Base-by-base conservation (phyloP, 176 grass and related monocot species). In the Musa itinerans region DNA sequence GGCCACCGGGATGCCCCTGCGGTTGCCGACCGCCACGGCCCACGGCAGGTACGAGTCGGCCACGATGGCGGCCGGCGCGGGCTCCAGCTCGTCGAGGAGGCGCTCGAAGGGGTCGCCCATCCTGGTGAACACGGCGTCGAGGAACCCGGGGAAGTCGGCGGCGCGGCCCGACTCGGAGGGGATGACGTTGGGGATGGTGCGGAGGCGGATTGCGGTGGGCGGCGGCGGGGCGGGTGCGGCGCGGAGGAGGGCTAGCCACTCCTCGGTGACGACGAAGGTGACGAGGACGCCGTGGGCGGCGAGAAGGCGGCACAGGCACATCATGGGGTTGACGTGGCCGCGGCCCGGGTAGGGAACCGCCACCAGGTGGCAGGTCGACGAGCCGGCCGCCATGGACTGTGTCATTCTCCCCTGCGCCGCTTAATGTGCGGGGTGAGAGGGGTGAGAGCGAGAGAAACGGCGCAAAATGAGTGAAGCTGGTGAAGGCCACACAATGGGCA, bases 301-400 rank as follows among this genome's bases (percentile, higher is more conserved):
- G 59, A 94, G 75, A 72, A 84, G 85, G 74, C 85, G 67, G 75
- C 58, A 72, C 64, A 88, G 76, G 80, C 80, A 85, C 80, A 86
- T 83, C 91, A 88, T 78, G 72, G 88, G 71, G 78, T 94, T 94
- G 78, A 90, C 34, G 78, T 90, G 88, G 72, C 91, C 85, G 11
- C 88, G 82, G 1, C 87, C 85, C 2, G 91, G 91, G 75, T 68
- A 94, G 52, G 91, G 88, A 53, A 94, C 67, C 65, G 85, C 88
- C 25, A 88, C 83, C 22, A 94, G 34, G 56, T 84, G 83, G 89
- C 87, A 78, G 67, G 59, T 68, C 48, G 75, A 50, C 71, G 2
- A 13, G 68, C 54, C 5, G 25, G 22, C 53, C 11, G 63, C 9
- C 22, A 9, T 27, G 34, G 10, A 1, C 63, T 11, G 6, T 0